Percentiles rank a stretch among this genome's conserved stretches.
These are phyloP conservation scores for Rubia tinctorum DNA, from an alignment of 305 asterid genomes.

Conservation along the genomic window DNA sequence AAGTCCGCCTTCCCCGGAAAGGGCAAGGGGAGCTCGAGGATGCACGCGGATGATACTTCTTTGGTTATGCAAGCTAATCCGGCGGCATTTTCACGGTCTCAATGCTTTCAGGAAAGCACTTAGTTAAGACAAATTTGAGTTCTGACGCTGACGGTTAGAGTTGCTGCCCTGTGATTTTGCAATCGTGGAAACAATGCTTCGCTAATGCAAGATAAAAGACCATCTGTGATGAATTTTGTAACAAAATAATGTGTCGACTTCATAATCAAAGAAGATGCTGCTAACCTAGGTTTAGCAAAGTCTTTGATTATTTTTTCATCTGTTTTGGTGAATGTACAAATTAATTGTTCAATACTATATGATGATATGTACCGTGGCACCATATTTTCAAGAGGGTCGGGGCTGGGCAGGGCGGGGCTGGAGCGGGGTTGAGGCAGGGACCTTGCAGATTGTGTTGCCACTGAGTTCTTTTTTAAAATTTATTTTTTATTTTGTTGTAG, in stretches of 20 bases:
- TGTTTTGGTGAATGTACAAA: conserved; percentile 18
- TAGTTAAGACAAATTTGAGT: conserved; percentile 9
- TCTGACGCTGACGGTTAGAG: background rate
- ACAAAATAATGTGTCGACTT: background rate
- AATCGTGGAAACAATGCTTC: background rate
- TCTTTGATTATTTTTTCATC: background rate
- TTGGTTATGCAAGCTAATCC: conserved; percentile 65
- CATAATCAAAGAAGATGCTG: conserved; percentile 2
- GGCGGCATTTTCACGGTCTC: conserved; percentile 70
- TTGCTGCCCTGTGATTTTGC: background rate
- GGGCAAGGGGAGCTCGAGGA: conserved; percentile 24
- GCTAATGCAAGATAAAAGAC: conserved; percentile 3
- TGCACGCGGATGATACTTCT: conserved; percentile 22
- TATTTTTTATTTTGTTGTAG: conserved; percentile 16
- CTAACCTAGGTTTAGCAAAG: background rate
- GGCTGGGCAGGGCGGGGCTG: no score
- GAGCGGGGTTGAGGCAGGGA: no score
- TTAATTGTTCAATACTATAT: conserved; percentile 8
- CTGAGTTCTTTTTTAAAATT: conserved; percentile 22
- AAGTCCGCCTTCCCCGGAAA: conserved; percentile 30
- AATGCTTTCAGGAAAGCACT: conserved; percentile 49
- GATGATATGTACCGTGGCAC: background rate
- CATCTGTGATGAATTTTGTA: conserved; percentile 12
- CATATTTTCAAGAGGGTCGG: background rate
- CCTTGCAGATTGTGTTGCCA: conserved; percentile 14